Percentiles rank a stretch among this genome's conserved stretches.
Conservation (phyloP, 257 asterid genomes). For the Thymus mandschuricus region DNA sequence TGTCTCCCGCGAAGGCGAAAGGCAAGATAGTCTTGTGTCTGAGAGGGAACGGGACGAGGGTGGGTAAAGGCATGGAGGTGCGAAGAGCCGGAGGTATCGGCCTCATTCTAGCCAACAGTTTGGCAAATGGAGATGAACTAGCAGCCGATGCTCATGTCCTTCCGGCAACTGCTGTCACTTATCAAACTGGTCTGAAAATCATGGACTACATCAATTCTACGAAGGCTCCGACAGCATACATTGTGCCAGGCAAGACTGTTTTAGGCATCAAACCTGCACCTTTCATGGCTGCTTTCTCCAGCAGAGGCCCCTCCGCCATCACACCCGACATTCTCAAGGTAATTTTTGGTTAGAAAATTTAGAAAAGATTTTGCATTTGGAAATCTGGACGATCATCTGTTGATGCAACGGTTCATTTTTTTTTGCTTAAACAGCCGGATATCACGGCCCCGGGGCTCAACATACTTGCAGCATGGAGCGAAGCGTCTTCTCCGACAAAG, state of each 20-base stretch:
- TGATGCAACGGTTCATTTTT: no score
- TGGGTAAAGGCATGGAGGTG: constrained; percentile 81
- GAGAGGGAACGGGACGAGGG: constrained; percentile 78
- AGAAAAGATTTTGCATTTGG: no score
- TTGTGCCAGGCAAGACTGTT: constrained; percentile 42
- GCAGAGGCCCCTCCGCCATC: constrained; percentile 59
- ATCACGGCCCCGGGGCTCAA: constrained; percentile 90
- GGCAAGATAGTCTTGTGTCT: constrained; percentile 83
- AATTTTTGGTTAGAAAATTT: background rate
- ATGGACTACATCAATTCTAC: constrained; percentile 48
- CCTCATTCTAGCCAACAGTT: constrained; percentile 60
- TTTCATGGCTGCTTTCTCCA: constrained; percentile 58
- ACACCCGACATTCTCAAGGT: constrained; percentile 63
- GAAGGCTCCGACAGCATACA: constrained; percentile 37
- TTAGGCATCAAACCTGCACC: constrained; percentile 57
- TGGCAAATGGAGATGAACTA: constrained; percentile 53
- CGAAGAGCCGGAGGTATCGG: constrained; percentile 90
- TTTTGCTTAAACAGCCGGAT: constrained; percentile 63
- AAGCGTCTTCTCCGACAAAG: constrained; percentile 76
- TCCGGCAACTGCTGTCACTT: constrained; percentile 59
- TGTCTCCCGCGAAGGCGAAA: constrained; percentile 60
- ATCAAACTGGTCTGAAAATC: constrained; percentile 40
- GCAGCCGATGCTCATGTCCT: constrained; percentile 54
- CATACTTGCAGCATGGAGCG: constrained; percentile 98
- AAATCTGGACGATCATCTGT: no score